Evolutionary conservation across 2,329 filamentous ascomycete genomes (phyloP), one percentile per base, ranked within the genome.

Genomic region (Pseudogymnoascus sp.): DNA sequence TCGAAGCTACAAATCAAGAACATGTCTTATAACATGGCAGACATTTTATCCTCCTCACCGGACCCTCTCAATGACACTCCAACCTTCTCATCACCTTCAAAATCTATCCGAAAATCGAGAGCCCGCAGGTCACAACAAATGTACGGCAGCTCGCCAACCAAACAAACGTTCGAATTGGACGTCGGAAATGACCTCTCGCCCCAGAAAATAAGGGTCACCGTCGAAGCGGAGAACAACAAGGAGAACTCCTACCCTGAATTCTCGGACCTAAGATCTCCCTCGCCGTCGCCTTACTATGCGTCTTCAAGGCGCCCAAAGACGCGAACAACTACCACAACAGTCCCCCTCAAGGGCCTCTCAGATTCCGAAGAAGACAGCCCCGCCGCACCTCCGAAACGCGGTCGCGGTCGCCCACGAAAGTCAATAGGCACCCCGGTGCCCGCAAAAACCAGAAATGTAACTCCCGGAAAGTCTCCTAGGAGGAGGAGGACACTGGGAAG

Each of bases 401-500:
- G 72, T 53, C 74, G 75, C 69, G 77, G 77, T 18, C 73, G 77
- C 47, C 76, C 77, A 35, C 73, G 75, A 53, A 80, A 79, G 66
- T 76, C 77, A 25, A 72, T 73, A 59, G 68, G 69, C 40, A 73
- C 73, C 66, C 72, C 73, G 33, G 75, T 75, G 4, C 75, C 75
- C 25, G 60, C 63, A 4, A 72, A 70, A 16, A 65, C 64, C 12
- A 69, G 69, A 53, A 66, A 63, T 4, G 53, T 63, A 33, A 72
- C 71, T 28, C 69, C 69, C 6, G 65, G 65, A 18, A 71, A 67
- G 47, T 44, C 37, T 2, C 65, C 65, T 62, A 40, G 68, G 66
- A 69, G 68, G 63, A 23, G 66, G 47, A 69, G 68, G 47, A 70
- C 70, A 21, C 63, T 71, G 62, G 69, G 67, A 5, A 64, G 64